These are phyloP conservation scores for Yamadazyma akitaensis DNA, from an alignment of 805 yeast genomes.

Conservation along the genomic window DNA sequence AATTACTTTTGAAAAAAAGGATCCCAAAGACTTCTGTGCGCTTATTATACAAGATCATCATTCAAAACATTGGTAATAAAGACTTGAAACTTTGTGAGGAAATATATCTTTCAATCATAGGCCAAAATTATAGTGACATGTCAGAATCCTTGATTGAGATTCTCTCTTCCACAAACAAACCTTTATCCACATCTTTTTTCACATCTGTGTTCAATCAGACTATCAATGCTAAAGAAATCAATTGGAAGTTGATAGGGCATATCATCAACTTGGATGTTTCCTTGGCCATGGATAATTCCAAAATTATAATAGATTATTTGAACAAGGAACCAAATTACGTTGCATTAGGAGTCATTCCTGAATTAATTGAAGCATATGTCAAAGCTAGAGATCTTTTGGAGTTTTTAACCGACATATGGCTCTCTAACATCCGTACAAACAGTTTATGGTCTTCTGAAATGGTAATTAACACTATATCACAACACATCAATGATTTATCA, in stretches of 20 bases:
- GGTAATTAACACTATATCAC: conserved; percentile 37
- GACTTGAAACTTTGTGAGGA: conserved; percentile 45
- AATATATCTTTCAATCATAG: conserved; percentile 42
- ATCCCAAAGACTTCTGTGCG: conserved; percentile 12
- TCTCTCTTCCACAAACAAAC: conserved; percentile 50
- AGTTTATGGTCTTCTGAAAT: conserved; percentile 20
- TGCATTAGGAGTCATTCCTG: conserved; percentile 17
- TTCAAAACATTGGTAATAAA: conserved; percentile 25
- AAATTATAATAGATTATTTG: conserved; percentile 3
- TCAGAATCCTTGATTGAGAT: conserved; percentile 43
- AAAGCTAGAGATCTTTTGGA: conserved; percentile 55
- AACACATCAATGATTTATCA: conserved; percentile 44
- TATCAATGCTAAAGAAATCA: conserved; percentile 19
- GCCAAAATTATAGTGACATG: conserved; percentile 28
- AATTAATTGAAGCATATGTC: conserved; percentile 46
- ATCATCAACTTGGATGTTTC: conserved; percentile 56
- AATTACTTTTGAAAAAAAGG: conserved; percentile 23
- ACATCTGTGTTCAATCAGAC: conserved; percentile 35
- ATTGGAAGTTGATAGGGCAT: conserved; percentile 46
- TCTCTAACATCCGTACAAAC: conserved; percentile 19
- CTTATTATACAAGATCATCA: conserved; percentile 25
- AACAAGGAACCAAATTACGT: not conserved
- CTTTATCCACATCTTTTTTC: conserved; percentile 53
- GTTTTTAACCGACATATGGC: conserved; percentile 49
- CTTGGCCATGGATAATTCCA: conserved; percentile 44